Conservation (phyloP, 164 flowering plant genomes). For the Vitis cinerea region DNA sequence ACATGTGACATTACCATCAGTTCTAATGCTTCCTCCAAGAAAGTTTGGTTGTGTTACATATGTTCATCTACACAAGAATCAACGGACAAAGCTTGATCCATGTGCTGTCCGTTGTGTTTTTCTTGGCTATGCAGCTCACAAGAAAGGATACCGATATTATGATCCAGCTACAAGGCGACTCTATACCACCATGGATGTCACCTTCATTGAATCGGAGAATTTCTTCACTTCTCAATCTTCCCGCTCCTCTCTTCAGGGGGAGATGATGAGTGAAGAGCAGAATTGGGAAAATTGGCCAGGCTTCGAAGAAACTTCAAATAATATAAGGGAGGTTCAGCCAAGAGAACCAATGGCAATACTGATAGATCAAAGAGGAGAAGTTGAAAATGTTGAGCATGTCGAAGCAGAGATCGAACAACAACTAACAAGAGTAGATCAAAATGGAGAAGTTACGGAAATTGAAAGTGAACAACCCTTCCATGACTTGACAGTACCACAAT, state of each 20-base stretch:
- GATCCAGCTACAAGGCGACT: neutral
- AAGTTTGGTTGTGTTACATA: constrained; percentile 2
- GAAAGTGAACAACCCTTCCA: neutral
- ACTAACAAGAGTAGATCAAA: no score
- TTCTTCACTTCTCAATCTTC: neutral
- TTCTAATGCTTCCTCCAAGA: neutral
- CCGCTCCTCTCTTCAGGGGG: neutral
- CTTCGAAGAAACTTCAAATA: neutral
- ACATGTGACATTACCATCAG: no score
- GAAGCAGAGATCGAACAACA: no score
- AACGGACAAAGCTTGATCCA: neutral
- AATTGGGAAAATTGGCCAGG: neutral
- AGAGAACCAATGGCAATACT: no score
- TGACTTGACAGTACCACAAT: neutral
- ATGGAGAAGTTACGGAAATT: no score
- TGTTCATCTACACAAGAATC: constrained; percentile 8
- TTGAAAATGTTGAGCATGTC: no score
- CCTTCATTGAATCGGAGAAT: neutral
- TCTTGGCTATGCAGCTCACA: neutral
- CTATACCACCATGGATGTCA: constrained; percentile 6
- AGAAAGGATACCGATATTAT: neutral
- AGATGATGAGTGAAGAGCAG: neutral
- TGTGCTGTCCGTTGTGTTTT: constrained; percentile 4
- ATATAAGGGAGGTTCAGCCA: neutral
- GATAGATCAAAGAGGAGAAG: no score